Evolutionary conservation across 2,329 filamentous ascomycete genomes (phyloP), one percentile per base, ranked within the genome.

Genomic region (Ascosphaera aggregata): DNA sequence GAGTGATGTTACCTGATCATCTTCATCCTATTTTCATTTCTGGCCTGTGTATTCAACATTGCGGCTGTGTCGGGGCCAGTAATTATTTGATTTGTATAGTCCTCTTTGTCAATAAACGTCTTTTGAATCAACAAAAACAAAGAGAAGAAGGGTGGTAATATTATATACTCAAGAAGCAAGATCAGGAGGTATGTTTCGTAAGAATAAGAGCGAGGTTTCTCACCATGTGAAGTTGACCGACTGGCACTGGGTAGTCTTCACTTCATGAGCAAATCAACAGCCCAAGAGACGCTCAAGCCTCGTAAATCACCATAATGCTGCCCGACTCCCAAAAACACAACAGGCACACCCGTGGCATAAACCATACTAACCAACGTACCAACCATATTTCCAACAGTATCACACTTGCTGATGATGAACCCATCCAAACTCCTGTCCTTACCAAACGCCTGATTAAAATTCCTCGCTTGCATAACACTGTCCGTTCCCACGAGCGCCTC

Each of bases 321-420:
- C 3, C 72, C 72, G 31, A 73, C 69, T 2, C 76, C 89, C 47
- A 98, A 69, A 53, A 98, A 98, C 9, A 95, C 68, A 16, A 98
- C 84, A 0, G 91, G 91, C 36, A 98, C 91, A 19, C 86, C 82
- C 2, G 91, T 98, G 2, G 89, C 86, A 60, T 95, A 86, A 31
- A 98, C 86, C 65, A 98, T 86, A 54, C 81, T 93, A 44, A 98
- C 89, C 45, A 98, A 64, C 2, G 86, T 94, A 2, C 76, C 84
- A 34, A 94, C 84, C 85, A 95, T 95, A 60, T 94, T 86, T n/a
- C 89, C 91, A 30, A 98, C 91, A 0, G 89, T 98, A 61, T 98
- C 89, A 56, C 89, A 95, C 60, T 98, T 98, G 43, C 78, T 86
- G 49, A 98, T 94, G 54, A 98, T 93, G 58, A 98, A 98, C 4